Evolutionary conservation across 108 stramenopile species (phyloP), one percentile per base, ranked within the genome.

Genomic region (Fistulifera pelliculosa): DNA sequence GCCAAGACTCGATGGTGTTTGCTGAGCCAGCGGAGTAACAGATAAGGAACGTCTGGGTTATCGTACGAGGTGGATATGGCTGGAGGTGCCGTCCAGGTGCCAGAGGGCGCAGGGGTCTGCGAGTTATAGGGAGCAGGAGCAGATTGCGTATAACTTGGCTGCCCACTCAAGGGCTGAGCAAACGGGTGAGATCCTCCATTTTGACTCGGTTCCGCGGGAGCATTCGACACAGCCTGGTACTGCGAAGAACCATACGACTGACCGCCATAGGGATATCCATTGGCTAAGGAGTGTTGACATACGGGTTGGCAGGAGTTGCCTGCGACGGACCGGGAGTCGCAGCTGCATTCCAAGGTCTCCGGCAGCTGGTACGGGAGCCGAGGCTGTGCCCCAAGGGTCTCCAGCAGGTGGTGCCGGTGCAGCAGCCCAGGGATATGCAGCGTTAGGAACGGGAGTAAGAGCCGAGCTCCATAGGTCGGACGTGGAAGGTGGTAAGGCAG

Each of bases 1-100:
- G 15, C 64, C 64, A 41, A 65, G 24, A 40, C 38, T 65, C 26
- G 64, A 65, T n/a, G 64, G 64, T 13, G 64, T 65, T 25, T 25
- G 49, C 19, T 58, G 48, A 1, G 64, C 53, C 25, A 26, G 56
- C 25, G 56, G 56, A 39, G 52, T 58, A 14, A 38, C 45, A 15
- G 26, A 55, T 22, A 23, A 35, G 14, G 38, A 21, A 51, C 27
- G 11, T 28, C 27, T 22, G 50, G 26, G 22, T 27, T 22, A 27
- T 51, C 15, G 19, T 16, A 16, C 25, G n/a, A n/a, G 26, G 26
- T 51, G 12, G 50, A 18, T 41, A 54, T 24, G 18, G 60, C 38
- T 7, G 60, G 22, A 22, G 57, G 43, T 5, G 25, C 23, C 5
- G 15, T 22, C 17, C 17, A 38, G 25, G 54, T 41, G 15, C 38